A percentile compares a stretch with the other conserved stretches of the same genome.
phyloP scores from a whole-genome alignment of 2,329 filamentous ascomycete genomes.

The Alternaria sp. region DNA sequence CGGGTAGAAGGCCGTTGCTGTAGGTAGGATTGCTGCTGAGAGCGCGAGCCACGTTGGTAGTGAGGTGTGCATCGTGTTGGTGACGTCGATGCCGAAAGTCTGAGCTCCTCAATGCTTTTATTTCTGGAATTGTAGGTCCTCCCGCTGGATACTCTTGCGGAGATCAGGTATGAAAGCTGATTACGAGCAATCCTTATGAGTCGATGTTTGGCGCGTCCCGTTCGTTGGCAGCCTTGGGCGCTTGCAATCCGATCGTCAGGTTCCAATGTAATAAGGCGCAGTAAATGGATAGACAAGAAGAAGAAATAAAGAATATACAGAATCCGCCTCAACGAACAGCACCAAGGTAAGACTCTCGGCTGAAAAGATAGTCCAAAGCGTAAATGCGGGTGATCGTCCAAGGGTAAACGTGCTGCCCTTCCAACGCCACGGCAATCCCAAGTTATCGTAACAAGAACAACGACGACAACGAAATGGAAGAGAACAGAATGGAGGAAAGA shows the following conservation, averaged over 20 bases:
- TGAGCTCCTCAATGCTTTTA: not conserved
- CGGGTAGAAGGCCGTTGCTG: conserved; percentile 47
- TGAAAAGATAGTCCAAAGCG: not conserved
- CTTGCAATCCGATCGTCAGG: not conserved
- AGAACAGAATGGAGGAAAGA: not conserved
- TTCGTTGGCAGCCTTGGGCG: not conserved
- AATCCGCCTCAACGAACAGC: not conserved
- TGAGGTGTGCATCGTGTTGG: conserved; percentile 32
- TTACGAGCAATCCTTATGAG: not conserved
- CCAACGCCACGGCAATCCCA: not conserved
- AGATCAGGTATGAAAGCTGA: not conserved
- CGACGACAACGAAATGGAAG: not conserved
- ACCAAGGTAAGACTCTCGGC: not conserved
- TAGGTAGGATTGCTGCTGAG: conserved; percentile 36
- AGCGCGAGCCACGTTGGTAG: conserved; percentile 32
- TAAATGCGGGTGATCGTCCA: not conserved
- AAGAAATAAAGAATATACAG: not conserved
- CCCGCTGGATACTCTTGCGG: not conserved
- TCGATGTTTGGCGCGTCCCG: not conserved
- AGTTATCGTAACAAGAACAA: not conserved
- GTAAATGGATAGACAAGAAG: conserved; percentile 1
- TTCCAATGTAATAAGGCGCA: not conserved
- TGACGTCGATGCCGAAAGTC: not conserved
- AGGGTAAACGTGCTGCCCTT: not conserved
- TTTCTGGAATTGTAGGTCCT: not conserved